These are phyloP conservation scores for Barnettozyma siamensis DNA, from an alignment of 805 yeast genomes.

Conservation along the genomic window DNA sequence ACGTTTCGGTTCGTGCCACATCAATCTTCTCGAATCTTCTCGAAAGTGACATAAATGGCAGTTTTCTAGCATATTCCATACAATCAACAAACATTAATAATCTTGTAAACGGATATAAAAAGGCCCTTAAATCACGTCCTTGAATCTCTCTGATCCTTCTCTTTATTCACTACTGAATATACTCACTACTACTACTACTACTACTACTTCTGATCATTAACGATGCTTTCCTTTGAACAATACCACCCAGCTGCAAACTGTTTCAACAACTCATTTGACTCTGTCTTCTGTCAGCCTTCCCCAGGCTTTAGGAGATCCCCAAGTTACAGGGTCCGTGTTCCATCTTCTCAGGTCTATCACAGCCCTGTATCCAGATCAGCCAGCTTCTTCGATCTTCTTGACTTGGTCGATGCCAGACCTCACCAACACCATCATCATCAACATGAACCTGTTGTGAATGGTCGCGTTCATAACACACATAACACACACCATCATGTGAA, in stretches of 20 bases:
- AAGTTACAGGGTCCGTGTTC: conserved; percentile 1
- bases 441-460: neutral
- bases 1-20: neutral
- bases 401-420: conserved; percentile 2
- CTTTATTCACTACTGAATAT: neutral
- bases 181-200: neutral
- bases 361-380: neutral
- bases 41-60: conserved; percentile 1
- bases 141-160: no score
- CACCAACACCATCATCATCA: conserved; percentile 2
- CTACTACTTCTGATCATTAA: neutral
- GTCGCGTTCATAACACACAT: neutral
- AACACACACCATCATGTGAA: neutral
- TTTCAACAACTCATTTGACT: conserved; percentile 1
- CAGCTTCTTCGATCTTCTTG: conserved; percentile 5
- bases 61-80: neutral
- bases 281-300: conserved; percentile 1
- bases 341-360: neutral
- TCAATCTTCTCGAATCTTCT: conserved; percentile 1
- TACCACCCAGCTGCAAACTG: neutral
- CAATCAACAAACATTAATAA: neutral
- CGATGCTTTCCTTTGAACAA: neutral
- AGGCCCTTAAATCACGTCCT: neutral
- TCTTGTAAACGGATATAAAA: neutral
- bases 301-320: conserved; percentile 8